Percentiles rank a stretch among this genome's conserved stretches.
Evolutionary conservation across 352 stramenopile species (phyloP).

Genomic region (Paralagenidium karlingii): DNA sequence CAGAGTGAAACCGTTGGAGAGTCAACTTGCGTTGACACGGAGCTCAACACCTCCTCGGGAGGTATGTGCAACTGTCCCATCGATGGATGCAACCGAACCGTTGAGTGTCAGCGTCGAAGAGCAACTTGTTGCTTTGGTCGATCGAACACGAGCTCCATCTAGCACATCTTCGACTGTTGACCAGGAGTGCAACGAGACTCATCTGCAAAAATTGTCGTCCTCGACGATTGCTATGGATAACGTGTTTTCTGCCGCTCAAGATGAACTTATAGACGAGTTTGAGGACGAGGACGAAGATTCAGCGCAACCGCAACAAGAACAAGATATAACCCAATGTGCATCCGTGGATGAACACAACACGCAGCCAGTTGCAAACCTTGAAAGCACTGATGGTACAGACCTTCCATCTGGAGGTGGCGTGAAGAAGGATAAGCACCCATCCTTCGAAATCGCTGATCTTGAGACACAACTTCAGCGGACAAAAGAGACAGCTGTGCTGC

Average conservation of each 20-base stretch:
- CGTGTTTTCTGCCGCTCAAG: slow-evolving; percentile 21
- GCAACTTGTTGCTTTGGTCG: no score
- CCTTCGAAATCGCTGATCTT: slow-evolving; percentile 14
- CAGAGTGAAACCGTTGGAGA: background rate
- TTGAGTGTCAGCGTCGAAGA: no score
- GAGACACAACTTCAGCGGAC: slow-evolving; percentile 23
- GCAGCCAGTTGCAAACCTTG: no score
- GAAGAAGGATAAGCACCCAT: slow-evolving; percentile 6
- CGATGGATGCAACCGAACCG: no score
- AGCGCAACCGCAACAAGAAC: no score
- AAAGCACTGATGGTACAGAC: no score
- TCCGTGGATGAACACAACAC: no score
- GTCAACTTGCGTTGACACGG: background rate
- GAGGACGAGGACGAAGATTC: slow-evolving; percentile 29
- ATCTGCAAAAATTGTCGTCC: background rate
- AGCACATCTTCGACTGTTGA: no score
- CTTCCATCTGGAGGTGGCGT: slow-evolving; percentile 4
- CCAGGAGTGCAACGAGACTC: background rate
- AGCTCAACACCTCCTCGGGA: background rate
- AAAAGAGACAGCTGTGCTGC: slow-evolving; percentile 23
- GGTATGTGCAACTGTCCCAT: background rate
- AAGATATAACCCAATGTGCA: no score
- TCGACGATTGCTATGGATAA: slow-evolving; percentile 13
- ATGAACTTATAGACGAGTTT: slow-evolving; percentile 58
- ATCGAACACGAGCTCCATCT: no score